phyloP scores from a whole-genome alignment of 495 filamentous ascomycete genomes.

The Elasticomyces elasticus region DNA sequence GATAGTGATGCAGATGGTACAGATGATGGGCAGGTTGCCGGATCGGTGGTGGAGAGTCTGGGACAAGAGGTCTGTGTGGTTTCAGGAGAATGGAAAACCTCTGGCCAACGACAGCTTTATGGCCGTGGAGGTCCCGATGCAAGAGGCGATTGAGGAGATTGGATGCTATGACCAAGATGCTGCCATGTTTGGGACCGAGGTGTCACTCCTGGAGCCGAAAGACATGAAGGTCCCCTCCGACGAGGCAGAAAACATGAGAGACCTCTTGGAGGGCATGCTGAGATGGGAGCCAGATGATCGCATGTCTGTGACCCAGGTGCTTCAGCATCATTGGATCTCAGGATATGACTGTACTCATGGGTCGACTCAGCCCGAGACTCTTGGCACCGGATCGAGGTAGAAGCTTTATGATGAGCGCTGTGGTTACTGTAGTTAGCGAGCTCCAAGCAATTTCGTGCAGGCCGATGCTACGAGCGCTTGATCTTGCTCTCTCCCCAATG shows the following conservation, averaged over 20 bases:
- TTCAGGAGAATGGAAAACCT: conserved; percentile 20
- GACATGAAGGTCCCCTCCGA: conserved; percentile 9
- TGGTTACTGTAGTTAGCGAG: no score
- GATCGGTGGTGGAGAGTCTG: conserved; percentile 32
- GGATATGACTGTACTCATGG: no score
- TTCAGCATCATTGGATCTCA: conserved; percentile 24
- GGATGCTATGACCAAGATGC: neutral
- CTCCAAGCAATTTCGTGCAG: no score
- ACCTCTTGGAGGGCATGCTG: conserved; percentile 21
- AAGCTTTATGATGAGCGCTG: no score
- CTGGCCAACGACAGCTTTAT: neutral
- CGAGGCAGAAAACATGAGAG: conserved; percentile 21
- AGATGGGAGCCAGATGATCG: conserved; percentile 23
- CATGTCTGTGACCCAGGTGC: conserved; percentile 9
- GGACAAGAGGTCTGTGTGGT: conserved; percentile 16
- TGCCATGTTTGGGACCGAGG: neutral
- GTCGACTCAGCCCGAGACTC: no score
- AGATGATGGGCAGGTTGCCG: conserved; percentile 28
- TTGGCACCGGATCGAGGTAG: no score
- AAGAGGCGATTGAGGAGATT: conserved; percentile 3
- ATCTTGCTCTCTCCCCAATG: no score
- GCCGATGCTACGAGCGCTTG: no score
- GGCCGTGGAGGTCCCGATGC: conserved; percentile 3
- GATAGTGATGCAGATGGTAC: conserved; percentile 22
- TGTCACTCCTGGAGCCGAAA: neutral